Base-by-base conservation (phyloP, 2,329 filamentous ascomycete species). In the Ploettnerulaceae sp. region DNA sequence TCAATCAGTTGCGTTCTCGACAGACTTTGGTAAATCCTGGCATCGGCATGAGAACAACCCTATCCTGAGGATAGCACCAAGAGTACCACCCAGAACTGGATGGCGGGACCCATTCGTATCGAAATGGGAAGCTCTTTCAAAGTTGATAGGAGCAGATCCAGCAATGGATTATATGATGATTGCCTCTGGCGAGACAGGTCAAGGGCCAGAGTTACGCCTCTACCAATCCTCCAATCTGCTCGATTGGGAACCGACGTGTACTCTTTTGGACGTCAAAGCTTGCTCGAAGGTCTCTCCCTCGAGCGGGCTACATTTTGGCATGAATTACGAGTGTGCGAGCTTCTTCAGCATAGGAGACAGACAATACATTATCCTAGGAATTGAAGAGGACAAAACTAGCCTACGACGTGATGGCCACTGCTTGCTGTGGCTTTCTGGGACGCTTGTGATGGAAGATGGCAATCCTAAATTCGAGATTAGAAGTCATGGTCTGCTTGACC, bases 71-170 rank as follows among this genome's bases (percentile, higher is more conserved):
- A 43, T 15, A 5, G 51, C 54, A 2, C 56, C 56, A 9, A 54
- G 47, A 24, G 17, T 33, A 8, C 22, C 25, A 4, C 17, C 18
- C 20, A 56, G 51, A 6, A 57, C 49, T 4, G 55, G 55, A 25
- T 57, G 54, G 55, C 38, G 55, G 41, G 53, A 57, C 35, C 55
- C 55, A 2, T 57, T 53, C 32, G 53, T 58, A 14, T 52, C 53
- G 8, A 33, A 14, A 32, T 58, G 53, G 56, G 18, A 38, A 14
- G 35, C 26, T 1, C 42, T 58, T 25, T 55, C 51, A 3, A 38
- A 17, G 11, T 31, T 57, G 3, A 45, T 54, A 3, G 49, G 48
- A 7, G 17, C 40, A 4, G 35, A 44, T 31, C 5, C 7, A 7
- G 18, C 25, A 1, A 55, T 48, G 2, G 44, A 57, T 5, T 58